Percentiles rank a stretch among this genome's conserved stretches.
phyloP scores from a whole-genome alignment of 805 yeast species.

The Pichia nanzhaoensis region DNA sequence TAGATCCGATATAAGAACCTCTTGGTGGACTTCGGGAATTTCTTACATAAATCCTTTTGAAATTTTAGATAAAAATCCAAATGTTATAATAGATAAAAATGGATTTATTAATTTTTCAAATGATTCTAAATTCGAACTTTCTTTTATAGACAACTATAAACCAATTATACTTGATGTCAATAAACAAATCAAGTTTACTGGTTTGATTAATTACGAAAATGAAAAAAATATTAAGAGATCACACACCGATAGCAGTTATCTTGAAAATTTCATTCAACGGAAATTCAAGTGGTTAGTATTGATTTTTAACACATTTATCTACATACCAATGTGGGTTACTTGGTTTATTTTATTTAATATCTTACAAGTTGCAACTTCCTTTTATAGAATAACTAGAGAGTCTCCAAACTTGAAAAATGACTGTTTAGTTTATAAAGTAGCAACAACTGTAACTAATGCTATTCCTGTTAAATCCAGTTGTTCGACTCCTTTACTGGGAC shows the following conservation, averaged over 20 bases:
- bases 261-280: conserved; percentile 15
- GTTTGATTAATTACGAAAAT: conserved; percentile 17
- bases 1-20: conserved; percentile 71
- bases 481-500: conserved; percentile 15
- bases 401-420: conserved; percentile 22
- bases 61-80: conserved; percentile 28
- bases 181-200: conserved; percentile 34
- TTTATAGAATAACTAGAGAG: conserved; percentile 26
- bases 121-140: conserved; percentile 33
- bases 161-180: conserved; percentile 51
- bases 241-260: conserved; percentile 15
- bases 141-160: conserved; percentile 44
- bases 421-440: conserved; percentile 12
- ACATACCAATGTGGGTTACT: conserved; percentile 59
- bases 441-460: conserved; percentile 3
- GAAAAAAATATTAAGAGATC: conserved; percentile 3
- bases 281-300: conserved; percentile 46
- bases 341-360: conserved; percentile 43
- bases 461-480: conserved; percentile 6
- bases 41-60: conserved; percentile 55
- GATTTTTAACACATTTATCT: conserved; percentile 38
- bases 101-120: conserved; percentile 39
- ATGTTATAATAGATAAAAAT: conserved; percentile 31
- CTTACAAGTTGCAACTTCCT: conserved; percentile 32
- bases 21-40: conserved; percentile 79